Evolutionary conservation across 2,329 filamentous ascomycete species (phyloP), one percentile per base, ranked within the genome.

Genomic region (Cladophialophora chaetospira): DNA sequence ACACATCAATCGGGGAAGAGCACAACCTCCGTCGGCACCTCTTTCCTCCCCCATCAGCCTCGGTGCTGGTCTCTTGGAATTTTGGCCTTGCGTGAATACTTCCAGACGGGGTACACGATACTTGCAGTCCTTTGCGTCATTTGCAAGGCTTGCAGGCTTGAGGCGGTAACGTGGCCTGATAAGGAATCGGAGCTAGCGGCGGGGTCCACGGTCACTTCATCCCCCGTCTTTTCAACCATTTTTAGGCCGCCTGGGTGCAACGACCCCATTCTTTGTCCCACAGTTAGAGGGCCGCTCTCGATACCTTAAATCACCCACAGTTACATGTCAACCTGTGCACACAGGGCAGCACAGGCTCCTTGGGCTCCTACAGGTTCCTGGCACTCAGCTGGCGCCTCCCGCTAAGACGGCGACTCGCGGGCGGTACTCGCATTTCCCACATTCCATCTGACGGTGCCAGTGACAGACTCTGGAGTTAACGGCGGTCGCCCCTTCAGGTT

Each of bases 101-200:
- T 44, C 21, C 19, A 44, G 15, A 28, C 23, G 42, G 42, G 23
- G 42, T 44, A 44, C 42, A 19, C 15, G 42, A 25, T 25, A 44
- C 48, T 29, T 42, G n/a, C 23, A 23, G 40, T 5, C n/a, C n/a
- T n/a, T 44, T 26, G 17, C 23, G 42, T 44, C 42, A 44, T 44
- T 44, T 44, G 6, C 23, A 44, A 26, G 40, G 42, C 23, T 25
- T 28, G 19, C 13, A 31, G 48, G 48, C 35, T 51, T 21, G 25
- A 25, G 26, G 15, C 10, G 19, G 28, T 31, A 40, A 38, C 48
- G 48, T 51, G 48, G 48, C 48, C 48, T 51, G 48, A 51, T 51
- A 51, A 51, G 48, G 36, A 51, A 51, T 51, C 48, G 48, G 36
- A 33, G 25, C 48, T 51, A 51, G 31, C 19, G 11, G 25, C 23